Evolutionary conservation across 371 early-diverging fungal species (phyloP), one percentile per base, ranked within the genome.

Genomic region (Rhizopus delemar): DNA sequence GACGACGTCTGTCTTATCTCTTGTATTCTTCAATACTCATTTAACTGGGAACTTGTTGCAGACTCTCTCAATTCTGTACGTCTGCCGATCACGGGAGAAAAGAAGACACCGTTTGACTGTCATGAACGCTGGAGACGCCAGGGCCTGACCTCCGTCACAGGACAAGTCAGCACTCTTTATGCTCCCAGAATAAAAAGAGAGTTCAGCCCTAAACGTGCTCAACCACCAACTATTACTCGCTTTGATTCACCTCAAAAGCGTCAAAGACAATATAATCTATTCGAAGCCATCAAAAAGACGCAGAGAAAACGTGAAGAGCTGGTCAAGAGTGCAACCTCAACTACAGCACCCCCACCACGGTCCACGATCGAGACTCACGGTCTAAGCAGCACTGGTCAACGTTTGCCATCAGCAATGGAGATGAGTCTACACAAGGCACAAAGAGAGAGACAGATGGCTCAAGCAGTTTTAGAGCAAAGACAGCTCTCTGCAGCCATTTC

Each of bases 61-160:
- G 89, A 88, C 45, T 65, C 87, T 4, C 79, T 86, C 45, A 82
- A 82, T 55, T 72, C 80, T 3, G 69, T 76, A 22, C 80, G 86
- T 13, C 62, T 77, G 16, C 79, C 86, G 2, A 74, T 85, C 8
- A 70, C 66, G 16, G 78, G 82, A 0, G 83, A 82, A 56, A 74
- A 70, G n/a, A 74, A 89, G 22, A 83, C 83, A 8, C 75, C 87
- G 9, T 90, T 86, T 81, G 90, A 90, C 36, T 89, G 88, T 53
- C 83, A 80, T 59, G 73, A 79, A 45, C 71, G 82, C 16, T 87
- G 79, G 77, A 69, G 68, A 48, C 75, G 74, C 46, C 70, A 84
- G 35, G 67, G 74, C 35, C 52, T 78, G 2, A 75, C 76, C 0
- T 76, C 79, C 0, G 38, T 75, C 0, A 70, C 76, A 8, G 79